Percentiles rank a stretch among this genome's conserved stretches.
Evolutionary conservation across 192 early-diverging fungal genomes (phyloP).

Genomic region (Dispira simplex): DNA sequence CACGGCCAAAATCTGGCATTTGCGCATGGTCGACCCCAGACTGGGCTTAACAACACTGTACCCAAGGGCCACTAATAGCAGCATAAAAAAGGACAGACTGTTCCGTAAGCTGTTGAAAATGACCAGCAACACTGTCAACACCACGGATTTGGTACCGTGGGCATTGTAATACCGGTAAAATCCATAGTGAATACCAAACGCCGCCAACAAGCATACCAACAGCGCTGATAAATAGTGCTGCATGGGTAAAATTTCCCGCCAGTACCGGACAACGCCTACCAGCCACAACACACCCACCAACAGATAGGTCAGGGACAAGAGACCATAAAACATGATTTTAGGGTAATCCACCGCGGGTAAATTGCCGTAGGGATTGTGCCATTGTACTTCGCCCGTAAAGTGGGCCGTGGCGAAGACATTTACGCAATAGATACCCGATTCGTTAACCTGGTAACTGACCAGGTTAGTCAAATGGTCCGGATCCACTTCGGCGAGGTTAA

Average conservation of each 20-base stretch:
- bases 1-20: conserved; percentile 55
- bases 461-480: conserved; percentile 20
- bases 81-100: conserved; percentile 90
- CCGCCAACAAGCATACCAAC: conserved; percentile 74
- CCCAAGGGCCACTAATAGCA: conserved; percentile 87
- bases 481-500: conserved; percentile 26
- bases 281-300: conserved; percentile 64
- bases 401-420: conserved; percentile 19
- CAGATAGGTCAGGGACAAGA: conserved; percentile 57
- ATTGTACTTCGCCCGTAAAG: conserved; percentile 42
- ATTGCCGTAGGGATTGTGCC: conserved; percentile 67
- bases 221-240: conserved; percentile 75
- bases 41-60: conserved; percentile 93
- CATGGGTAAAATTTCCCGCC: conserved; percentile 79
- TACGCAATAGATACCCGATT: conserved; percentile 82
- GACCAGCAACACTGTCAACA: conserved; percentile 57
- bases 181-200: conserved; percentile 88
- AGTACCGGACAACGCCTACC: conserved; percentile 55
- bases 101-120: conserved; percentile 79
- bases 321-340: conserved; percentile 74
- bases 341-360: conserved; percentile 80
- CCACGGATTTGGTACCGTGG: conserved; percentile 36
- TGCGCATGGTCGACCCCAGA: conserved; percentile 80
- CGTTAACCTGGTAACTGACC: conserved; percentile 43
- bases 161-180: conserved; percentile 58